Evolutionary conservation across 257 asterid species (phyloP).

Genomic region (Nicotiana otophora): DNA sequence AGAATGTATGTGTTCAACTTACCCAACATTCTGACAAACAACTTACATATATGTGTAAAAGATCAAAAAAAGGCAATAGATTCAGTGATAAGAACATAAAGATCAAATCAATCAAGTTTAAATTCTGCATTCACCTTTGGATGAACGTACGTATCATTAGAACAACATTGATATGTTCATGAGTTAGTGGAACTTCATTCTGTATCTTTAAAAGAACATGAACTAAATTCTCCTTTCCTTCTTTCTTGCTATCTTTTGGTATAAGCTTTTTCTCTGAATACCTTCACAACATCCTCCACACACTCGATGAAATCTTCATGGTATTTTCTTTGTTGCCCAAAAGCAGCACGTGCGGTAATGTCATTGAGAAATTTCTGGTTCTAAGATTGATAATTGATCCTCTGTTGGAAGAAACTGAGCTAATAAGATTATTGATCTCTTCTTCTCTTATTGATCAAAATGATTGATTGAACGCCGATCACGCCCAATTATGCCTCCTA

Average conservation of each 20-base stretch:
- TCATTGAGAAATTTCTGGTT: neutral
- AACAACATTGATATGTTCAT: constrained; percentile 16
- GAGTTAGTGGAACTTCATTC: neutral
- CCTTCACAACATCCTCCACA: neutral
- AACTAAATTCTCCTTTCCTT: constrained; percentile 9
- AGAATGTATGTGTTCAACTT: too few species aligned
- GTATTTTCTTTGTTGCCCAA: constrained; percentile 19
- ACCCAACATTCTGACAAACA: too few species aligned
- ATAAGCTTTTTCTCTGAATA: neutral
- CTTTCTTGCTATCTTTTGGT: neutral
- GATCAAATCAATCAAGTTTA: neutral
- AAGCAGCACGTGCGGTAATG: constrained; percentile 21
- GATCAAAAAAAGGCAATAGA: too few species aligned
- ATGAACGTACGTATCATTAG: constrained; percentile 11
- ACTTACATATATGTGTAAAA: too few species aligned
- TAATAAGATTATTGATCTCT: neutral
- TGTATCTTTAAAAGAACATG: constrained; percentile 20
- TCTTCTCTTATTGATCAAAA: constrained; percentile 21
- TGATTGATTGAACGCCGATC: neutral
- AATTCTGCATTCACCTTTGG: neutral
- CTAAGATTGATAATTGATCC: constrained; percentile 28
- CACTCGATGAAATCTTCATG: constrained; percentile 14
- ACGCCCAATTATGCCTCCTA: too few species aligned
- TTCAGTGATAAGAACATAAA: too few species aligned
- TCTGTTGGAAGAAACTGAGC: constrained; percentile 7